Base-by-base conservation (phyloP, 352 stramenopile species). In the Phytophthora parvispora region DNA sequence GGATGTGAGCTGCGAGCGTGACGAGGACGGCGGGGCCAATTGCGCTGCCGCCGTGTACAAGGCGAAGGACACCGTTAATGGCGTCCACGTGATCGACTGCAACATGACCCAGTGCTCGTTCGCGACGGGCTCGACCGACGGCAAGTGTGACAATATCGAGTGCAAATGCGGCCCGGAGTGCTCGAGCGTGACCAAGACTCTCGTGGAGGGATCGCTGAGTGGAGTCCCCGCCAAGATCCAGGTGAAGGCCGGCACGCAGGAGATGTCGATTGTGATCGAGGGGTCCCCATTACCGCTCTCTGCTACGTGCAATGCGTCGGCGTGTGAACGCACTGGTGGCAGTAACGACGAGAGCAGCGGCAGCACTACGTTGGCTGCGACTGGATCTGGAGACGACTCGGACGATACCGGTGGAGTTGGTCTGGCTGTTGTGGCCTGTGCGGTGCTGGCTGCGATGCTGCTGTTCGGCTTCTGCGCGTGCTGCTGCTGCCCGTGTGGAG, bases 21-120 rank as follows among this genome's bases (percentile, higher is more conserved):
- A 74, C 18, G 64, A 59, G n/a, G 22, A 64, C 40, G 74, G 61
- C 1, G 36, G 58, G 3, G 60, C 57, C 3, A 86, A 82, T 25
- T 95, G 87, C 72, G 78, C 72, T 13, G 85, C 86, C 9, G 83
- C 78, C 1, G 84, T 93, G 24, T 95, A 85, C 71, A 92, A 90
- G 67, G 28, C 71, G 7, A 71, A 83, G 28, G 64, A 77, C 13
- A 86, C 76, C 6, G 60, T 89, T 4, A 48, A 72, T 24, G 67
- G 81, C 45, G 69, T 78, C 18, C 87, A 95, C 66, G 69, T 87
- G 27, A 84, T 95, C 58, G 78, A 92, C 53, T 95, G 87, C 67
- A 60, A 60, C 56, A 75, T 93, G 50, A 80, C 74, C 0, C 59
- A 64, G 22, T 95, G 87, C 29, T 70, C 60, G 0, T 95, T 93